phyloP scores from a whole-genome alignment of 768 basidiomycete species.

The Lyophyllum shimeji region DNA sequence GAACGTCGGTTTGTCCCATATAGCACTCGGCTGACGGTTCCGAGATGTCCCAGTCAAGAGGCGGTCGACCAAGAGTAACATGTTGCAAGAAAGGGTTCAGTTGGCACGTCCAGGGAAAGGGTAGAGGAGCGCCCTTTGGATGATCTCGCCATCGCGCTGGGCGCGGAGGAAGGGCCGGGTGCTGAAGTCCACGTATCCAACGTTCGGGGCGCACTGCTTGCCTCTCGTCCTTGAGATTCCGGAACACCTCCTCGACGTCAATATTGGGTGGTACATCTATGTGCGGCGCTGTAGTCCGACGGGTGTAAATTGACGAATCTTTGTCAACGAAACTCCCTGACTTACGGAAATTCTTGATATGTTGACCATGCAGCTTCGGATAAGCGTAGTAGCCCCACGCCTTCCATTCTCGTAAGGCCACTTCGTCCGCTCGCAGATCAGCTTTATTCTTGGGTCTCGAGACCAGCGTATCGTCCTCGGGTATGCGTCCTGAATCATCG shows the following conservation, averaged over 20 bases:
- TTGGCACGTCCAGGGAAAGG: constrained; percentile 49
- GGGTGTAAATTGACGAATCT: background rate
- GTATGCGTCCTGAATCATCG: background rate
- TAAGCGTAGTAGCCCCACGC: constrained; percentile 55
- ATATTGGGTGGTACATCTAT: constrained; percentile 19
- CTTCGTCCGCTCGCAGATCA: background rate
- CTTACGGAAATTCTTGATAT: constrained; percentile 45
- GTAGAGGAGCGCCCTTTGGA: constrained; percentile 32
- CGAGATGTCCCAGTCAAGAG: constrained; percentile 51
- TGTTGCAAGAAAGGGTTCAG: constrained; percentile 60
- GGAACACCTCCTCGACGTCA: constrained; percentile 32
- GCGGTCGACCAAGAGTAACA: constrained; percentile 34
- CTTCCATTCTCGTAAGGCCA: constrained; percentile 42
- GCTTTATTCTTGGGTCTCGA: background rate
- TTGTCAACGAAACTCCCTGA: constrained; percentile 10
- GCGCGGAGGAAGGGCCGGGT: constrained; percentile 49
- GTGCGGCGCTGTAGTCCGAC: constrained; percentile 18
- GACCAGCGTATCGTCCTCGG: background rate
- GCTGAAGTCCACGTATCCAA: constrained; percentile 48
- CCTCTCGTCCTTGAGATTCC: constrained; percentile 27
- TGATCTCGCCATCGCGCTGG: constrained; percentile 47
- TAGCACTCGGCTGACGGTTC: constrained; percentile 21
- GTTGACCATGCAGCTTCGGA: constrained; percentile 38
- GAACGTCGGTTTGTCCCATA: constrained; percentile 27
- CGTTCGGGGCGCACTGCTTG: constrained; percentile 39